Evolutionary conservation across 108 stramenopile genomes (phyloP), one percentile per base, ranked within the genome.

Genomic region (Pseudonitzschia multistriata): DNA sequence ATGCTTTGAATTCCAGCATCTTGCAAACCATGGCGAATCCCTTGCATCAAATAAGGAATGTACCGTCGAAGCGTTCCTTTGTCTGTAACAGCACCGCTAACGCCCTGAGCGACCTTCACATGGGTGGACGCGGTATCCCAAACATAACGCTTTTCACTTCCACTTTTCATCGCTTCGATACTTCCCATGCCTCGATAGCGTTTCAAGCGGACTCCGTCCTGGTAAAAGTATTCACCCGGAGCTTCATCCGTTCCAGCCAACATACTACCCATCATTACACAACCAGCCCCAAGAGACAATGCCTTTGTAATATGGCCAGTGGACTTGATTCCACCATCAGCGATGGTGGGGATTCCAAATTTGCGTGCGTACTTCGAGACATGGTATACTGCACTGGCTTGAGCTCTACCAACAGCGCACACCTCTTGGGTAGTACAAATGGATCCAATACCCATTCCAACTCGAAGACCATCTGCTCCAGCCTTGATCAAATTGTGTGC

Each of bases 351-450:
- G 33, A 99, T 85, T 60, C 97, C 98, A 72, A 92, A 89, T 70
- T 90, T 94, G 31, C 85, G 60, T 17, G 98, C 97, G 68, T 97
- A 90, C 62, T 92, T 92, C 48, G 96, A 82, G n/a, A 97, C 96
- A 78, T 98, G 95, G 79, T 96, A 99, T 11, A 99, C 98, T 8
- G 99, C 97, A 30, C 97, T 97, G 7, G 97, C 98, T 79, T 99
- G 98, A 10, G 99, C 98, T 66, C 99, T 93, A 5, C 99, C 99
- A 22, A 97, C 97, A 15, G 99, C 99, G 76, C 98, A 96, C 22
- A 99, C 97, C 85, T 99, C 99, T 78, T 99, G 99, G 5, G 99
- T 99, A 37, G 99, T 99, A 72, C 99, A 99, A 67, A 99, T 99
- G 49, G 95, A 96, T 61, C 99, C 99, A 40, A 97, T 96, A 48